phyloP scores from a whole-genome alignment of 805 yeast species.

The Candida railenensis region DNA sequence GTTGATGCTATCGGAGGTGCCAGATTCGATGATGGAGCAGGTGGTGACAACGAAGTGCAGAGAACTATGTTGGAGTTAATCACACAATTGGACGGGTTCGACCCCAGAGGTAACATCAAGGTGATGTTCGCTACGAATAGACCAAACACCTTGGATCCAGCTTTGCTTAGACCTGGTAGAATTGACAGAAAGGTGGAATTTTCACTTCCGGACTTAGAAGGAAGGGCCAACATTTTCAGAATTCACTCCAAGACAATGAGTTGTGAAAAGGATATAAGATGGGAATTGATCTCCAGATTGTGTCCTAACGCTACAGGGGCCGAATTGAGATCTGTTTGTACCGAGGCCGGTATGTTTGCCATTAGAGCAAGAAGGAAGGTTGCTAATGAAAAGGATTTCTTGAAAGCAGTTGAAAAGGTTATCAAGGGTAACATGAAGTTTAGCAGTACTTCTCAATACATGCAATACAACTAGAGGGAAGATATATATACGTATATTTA shows the following conservation, averaged over 20 bases:
- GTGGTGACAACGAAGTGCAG: slow-evolving; percentile 98
- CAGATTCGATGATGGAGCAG: slow-evolving; percentile 99
- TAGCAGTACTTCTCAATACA: slow-evolving; percentile 94
- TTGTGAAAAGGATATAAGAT: slow-evolving; percentile 93
- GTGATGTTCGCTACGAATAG: slow-evolving; percentile 99
- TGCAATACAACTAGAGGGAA: slow-evolving; percentile 81
- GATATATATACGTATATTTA: neutral
- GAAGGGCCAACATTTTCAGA: slow-evolving; percentile 95
- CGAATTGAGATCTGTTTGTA: slow-evolving; percentile 95
- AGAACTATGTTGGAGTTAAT: slow-evolving; percentile 98
- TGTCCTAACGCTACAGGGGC: slow-evolving; percentile 99
- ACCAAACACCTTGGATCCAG: slow-evolving; percentile 98
- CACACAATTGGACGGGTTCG: slow-evolving; percentile 97
- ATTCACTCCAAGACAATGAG: slow-evolving; percentile 98
- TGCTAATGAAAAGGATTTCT: slow-evolving; percentile 96
- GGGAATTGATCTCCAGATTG: slow-evolving; percentile 96
- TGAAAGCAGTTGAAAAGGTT: slow-evolving; percentile 97
- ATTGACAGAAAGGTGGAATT: slow-evolving; percentile 98
- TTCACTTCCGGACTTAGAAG: slow-evolving; percentile 93
- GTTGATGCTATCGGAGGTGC: slow-evolving; percentile 99
- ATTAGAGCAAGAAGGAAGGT: slow-evolving; percentile 97
- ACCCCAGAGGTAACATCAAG: slow-evolving; percentile 97
- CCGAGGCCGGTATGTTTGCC: slow-evolving; percentile 99
- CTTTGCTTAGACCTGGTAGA: slow-evolving; percentile 96
- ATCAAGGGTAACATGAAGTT: slow-evolving; percentile 98